Percentiles rank a stretch among this genome's conserved stretches.
phyloP scores from a whole-genome alignment of 306 rosid genomes.

The Urtica urens region DNA sequence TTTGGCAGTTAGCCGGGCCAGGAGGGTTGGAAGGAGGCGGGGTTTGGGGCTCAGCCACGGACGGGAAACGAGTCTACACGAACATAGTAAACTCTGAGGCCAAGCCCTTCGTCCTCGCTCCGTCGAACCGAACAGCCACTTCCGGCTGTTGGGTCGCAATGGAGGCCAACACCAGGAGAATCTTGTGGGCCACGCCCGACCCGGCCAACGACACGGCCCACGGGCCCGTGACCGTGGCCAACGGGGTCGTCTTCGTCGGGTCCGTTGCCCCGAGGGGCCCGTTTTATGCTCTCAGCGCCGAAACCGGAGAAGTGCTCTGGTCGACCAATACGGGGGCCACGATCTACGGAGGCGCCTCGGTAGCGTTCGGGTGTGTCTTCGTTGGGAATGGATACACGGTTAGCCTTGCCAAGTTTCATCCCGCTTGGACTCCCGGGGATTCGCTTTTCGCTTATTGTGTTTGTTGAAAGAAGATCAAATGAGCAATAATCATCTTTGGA shows the following conservation, averaged over 20 bases:
- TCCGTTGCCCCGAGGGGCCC: slow-evolving; percentile 30
- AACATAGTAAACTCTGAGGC: slow-evolving; percentile 22
- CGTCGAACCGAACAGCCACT: slow-evolving; percentile 17
- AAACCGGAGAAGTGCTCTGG: slow-evolving; percentile 20
- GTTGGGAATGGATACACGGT: slow-evolving; percentile 21
- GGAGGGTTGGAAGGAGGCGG: slow-evolving; percentile 32
- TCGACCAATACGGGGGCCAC: slow-evolving; percentile 23
- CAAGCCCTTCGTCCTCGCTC: slow-evolving; percentile 22
- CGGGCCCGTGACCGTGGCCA: slow-evolving; percentile 24
- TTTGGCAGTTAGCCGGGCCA: slow-evolving; percentile 24
- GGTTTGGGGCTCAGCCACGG: slow-evolving; percentile 31
- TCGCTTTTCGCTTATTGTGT: slow-evolving; percentile 22
- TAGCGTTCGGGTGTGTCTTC: slow-evolving; percentile 22
- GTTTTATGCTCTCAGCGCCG: slow-evolving; percentile 22
- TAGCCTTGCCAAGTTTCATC: slow-evolving; percentile 24
- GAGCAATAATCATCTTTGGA: no score
- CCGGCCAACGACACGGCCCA: slow-evolving; percentile 27
- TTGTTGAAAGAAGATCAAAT: no score
- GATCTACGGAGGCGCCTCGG: slow-evolving; percentile 15
- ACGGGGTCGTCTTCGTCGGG: slow-evolving; percentile 27
- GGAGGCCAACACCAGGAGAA: slow-evolving; percentile 20
- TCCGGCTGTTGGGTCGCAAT: slow-evolving; percentile 31
- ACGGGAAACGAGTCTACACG: slow-evolving; percentile 26
- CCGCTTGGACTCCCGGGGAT: slow-evolving; percentile 34
- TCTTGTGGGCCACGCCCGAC: slow-evolving; percentile 20